Conservation (phyloP, 2,329 filamentous ascomycete genomes). For the Hirsutella minnesotensis region DNA sequence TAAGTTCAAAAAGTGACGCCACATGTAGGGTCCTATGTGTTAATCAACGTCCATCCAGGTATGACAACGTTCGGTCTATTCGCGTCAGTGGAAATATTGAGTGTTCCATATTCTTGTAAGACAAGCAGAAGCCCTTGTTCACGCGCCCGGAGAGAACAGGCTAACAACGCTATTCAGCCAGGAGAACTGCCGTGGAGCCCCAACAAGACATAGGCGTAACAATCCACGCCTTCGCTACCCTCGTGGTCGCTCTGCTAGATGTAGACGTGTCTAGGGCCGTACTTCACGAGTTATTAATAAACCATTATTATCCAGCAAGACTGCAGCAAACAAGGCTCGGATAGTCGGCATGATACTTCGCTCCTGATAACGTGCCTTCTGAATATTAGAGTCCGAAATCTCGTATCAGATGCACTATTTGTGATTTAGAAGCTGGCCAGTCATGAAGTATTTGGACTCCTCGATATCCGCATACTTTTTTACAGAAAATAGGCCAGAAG, state of each 20-base stretch:
- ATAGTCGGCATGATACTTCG: too few species aligned
- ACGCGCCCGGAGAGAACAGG: not conserved
- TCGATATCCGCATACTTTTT: too few species aligned
- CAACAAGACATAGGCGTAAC: not conserved
- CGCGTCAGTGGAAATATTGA: not conserved
- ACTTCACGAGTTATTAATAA: too few species aligned
- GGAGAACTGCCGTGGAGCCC: not conserved
- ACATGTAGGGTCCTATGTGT: not conserved
- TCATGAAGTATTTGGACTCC: too few species aligned
- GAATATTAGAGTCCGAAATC: too few species aligned
- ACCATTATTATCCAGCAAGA: too few species aligned
- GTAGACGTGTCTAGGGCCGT: not conserved
- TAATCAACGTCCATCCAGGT: not conserved
- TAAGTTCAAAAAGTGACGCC: not conserved
- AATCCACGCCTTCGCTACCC: not conserved
- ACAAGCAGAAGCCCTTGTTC: not conserved
- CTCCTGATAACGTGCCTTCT: too few species aligned
- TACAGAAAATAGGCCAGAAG: too few species aligned
- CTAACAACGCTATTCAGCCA: not conserved
- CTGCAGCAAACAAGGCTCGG: too few species aligned
- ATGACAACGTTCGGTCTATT: not conserved
- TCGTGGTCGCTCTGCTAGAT: not conserved
- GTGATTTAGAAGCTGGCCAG: too few species aligned
- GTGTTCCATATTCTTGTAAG: not conserved
- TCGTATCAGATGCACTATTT: too few species aligned